Percentiles rank a stretch among this genome's conserved stretches.
These are phyloP conservation scores for Hordeum pubiflorum DNA, from an alignment of 202 grass and related monocot genomes.

Conservation along the genomic window DNA sequence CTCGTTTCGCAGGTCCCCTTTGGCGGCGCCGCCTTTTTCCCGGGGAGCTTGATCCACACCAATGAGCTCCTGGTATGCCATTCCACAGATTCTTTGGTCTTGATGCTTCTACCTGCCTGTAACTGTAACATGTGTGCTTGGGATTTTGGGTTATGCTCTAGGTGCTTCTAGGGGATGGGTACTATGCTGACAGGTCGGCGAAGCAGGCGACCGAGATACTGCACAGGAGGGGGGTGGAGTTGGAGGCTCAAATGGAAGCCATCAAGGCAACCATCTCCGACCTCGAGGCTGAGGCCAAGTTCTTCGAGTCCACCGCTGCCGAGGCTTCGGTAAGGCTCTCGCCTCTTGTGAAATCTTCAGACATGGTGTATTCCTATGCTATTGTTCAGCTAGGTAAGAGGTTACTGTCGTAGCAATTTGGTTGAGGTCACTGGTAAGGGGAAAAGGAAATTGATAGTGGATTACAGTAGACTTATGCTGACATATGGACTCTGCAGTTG, in stretches of 20 bases:
- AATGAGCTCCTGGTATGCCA: constrained; percentile 65
- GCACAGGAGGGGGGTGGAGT: constrained; percentile 55
- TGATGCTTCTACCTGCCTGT: background rate
- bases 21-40: constrained; percentile 68
- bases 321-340: constrained; percentile 56
- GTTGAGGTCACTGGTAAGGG: background rate
- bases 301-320: constrained; percentile 58
- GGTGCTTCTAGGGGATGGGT: constrained; percentile 87
- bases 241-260: constrained; percentile 61
- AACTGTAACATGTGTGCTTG: background rate
- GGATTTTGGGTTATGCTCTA: constrained; percentile 25
- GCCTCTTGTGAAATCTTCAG: background rate
- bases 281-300: constrained; percentile 76
- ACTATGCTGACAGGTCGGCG: constrained; percentile 68
- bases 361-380: background rate
- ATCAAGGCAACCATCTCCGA: constrained; percentile 68
- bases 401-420: background rate
- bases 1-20: constrained; percentile 60
- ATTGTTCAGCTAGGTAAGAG: background rate
- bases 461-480: background rate
- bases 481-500: background rate
- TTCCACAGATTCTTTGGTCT: background rate
- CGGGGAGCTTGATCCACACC: constrained; percentile 68
- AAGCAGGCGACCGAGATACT: constrained; percentile 77
- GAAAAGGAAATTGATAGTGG: background rate